Percentiles rank a stretch among this genome's conserved stretches.
Evolutionary conservation across 352 stramenopile genomes (phyloP).

Genomic region (Phytopythium chamaehyphon): DNA sequence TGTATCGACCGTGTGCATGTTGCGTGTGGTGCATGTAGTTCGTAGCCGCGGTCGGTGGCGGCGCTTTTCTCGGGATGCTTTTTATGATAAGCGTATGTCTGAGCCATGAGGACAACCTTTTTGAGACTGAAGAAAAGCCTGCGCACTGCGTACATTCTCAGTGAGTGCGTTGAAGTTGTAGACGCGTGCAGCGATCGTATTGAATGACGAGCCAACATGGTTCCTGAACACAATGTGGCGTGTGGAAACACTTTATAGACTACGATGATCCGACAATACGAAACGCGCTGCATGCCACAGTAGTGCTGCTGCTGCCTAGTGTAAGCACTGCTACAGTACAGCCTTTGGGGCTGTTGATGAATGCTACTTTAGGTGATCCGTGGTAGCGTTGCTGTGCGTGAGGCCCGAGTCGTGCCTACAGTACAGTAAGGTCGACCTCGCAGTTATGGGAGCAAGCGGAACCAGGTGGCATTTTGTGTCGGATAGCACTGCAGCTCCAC

Average conservation of each 20-base stretch:
- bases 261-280: constrained; percentile 85
- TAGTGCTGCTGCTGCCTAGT: too few relatives aligned
- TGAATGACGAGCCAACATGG: constrained; percentile 68
- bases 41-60: constrained; percentile 6
- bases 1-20: constrained; percentile 5
- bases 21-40: constrained; percentile 6
- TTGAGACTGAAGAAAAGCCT: constrained; percentile 40
- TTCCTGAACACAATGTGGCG: constrained; percentile 52
- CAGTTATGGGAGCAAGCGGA: too few relatives aligned
- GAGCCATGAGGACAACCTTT: constrained; percentile 63
- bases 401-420: too few relatives aligned
- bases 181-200: constrained; percentile 16
- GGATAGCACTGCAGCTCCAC: too few relatives aligned
- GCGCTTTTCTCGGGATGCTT: constrained; percentile 50
- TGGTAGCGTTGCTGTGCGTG: too few relatives aligned
- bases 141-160: background rate
- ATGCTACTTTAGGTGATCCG: too few relatives aligned
- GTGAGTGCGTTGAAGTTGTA: background rate
- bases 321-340: too few relatives aligned
- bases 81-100: constrained; percentile 87
- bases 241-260: constrained; percentile 78
- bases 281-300: too few relatives aligned
- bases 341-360: too few relatives aligned
- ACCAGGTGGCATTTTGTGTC: too few relatives aligned
- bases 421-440: too few relatives aligned